Evolutionary conservation across 371 early-diverging fungal species (phyloP).

Genomic region (Mucor piriformis): DNA sequence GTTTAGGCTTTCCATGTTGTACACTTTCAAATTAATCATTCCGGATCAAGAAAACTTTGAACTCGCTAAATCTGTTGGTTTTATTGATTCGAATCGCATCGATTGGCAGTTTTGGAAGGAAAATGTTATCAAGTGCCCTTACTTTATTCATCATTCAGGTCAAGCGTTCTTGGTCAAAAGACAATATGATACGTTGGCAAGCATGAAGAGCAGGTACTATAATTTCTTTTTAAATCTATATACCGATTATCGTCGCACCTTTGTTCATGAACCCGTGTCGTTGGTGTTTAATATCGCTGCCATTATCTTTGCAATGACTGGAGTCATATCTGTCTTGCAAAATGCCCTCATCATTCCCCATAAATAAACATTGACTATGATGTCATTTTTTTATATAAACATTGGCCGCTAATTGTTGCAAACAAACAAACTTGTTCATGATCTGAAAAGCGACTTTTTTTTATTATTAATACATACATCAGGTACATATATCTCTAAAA

Average conservation of each 20-base stretch:
- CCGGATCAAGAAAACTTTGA: slow-evolving; percentile 1
- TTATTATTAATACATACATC: too few species aligned
- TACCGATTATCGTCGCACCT: background rate
- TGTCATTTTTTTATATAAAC: too few species aligned
- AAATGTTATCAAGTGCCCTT: background rate
- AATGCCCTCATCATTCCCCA: background rate
- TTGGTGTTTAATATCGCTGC: slow-evolving; percentile 1
- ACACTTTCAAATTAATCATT: background rate
- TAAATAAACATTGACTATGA: too few species aligned
- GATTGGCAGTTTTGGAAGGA: background rate
- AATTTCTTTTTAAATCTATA: background rate
- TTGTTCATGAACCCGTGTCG: background rate
- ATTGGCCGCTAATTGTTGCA: too few species aligned
- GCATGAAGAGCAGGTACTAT: background rate
- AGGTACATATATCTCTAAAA: too few species aligned
- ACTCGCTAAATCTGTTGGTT: background rate
- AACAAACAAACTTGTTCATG: too few species aligned
- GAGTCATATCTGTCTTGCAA: background rate
- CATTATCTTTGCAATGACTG: background rate
- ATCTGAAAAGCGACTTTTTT: too few species aligned
- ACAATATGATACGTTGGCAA: background rate
- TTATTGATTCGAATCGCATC: background rate
- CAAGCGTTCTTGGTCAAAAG: background rate
- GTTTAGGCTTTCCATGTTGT: background rate
- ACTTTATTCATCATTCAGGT: background rate